These are phyloP conservation scores for Crotalaria pallida DNA, from an alignment of 306 rosid species.

Conservation along the genomic window DNA sequence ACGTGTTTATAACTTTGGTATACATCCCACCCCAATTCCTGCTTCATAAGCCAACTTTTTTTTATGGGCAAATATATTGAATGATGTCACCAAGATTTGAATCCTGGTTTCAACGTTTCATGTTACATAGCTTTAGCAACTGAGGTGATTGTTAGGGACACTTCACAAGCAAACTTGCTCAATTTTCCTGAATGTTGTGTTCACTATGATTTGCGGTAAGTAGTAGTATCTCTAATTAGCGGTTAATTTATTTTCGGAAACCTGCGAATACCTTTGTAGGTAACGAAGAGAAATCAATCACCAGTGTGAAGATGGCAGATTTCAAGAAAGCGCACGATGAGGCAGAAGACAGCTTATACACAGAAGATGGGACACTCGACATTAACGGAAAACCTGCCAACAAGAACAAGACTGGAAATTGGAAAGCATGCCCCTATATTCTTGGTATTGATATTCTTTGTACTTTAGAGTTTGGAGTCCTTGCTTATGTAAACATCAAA, in stretches of 20 bases:
- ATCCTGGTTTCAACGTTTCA: no score
- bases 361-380: constrained; percentile 65
- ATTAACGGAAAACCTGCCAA: constrained; percentile 48
- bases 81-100: no score
- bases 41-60: no score
- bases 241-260: not conserved
- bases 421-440: constrained; percentile 70
- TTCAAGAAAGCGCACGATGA: constrained; percentile 27
- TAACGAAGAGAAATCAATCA: not conserved
- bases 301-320: constrained; percentile 31
- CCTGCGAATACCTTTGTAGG: not conserved
- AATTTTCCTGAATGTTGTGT: not conserved
- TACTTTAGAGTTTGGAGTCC: not conserved
- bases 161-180: not conserved
- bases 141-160: no score
- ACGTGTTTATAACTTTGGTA: not conserved
- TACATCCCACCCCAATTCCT: not conserved
- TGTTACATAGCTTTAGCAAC: no score
- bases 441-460: constrained; percentile 43
- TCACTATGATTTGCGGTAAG: not conserved
- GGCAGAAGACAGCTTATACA: constrained; percentile 39
- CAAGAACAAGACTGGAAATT: constrained; percentile 61
- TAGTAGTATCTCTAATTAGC: not conserved
- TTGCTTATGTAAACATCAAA: not conserved
- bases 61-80: no score